Base-by-base conservation (phyloP, 2,329 filamentous ascomycete species). In the Alternaria infectoria region DNA sequence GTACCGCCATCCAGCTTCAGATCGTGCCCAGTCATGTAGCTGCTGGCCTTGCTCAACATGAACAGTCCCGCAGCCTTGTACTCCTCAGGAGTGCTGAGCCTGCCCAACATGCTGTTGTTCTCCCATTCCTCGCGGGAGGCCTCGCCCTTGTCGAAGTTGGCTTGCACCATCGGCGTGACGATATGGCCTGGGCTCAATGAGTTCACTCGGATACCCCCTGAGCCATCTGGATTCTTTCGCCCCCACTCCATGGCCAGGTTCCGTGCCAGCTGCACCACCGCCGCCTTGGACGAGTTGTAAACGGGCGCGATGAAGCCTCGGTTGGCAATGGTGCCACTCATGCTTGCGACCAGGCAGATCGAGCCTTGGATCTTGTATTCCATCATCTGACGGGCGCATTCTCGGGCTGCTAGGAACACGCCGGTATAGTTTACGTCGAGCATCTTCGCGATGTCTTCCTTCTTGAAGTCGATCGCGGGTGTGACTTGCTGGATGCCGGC, bases 401-500 rank as follows among this genome's bases (percentile, higher is more conserved):
- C 87, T 71, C 87, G 84, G 4, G 87, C 85, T 7, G 87, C 85
- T 81, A 89, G 86, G 73, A 89, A 86, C 13, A 87, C 86, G 12
- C 87, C 87, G 0, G 85, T 88, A 66, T 88, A 83, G 69, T 88
- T 88, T 62, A 87, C 81, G 60, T 86, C 84, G 54, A 89, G 83
- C 86, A 89, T 88, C 44, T 80, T 83, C 64, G 86, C 85, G 60
- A 86, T 83, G 64, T 89, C 87, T 69, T 86, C 83, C 57, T 82
- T 79, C 3, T 83, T 80, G 77, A 96, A 96, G 43, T 96, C 92
- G 61, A 97, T 83, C 1, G 93, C 93, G 0, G 91, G 81, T 0
- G 88, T 92, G 79, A 95, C 91, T 80, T 96, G 90, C 80, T 96
- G 92, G 71, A 93, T 90, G 1, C 86, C 90, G 0, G 90, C 90